Base-by-base conservation (phyloP, 371 early-diverging fungal genomes). In the Syncephalastrum contaminatum region DNA sequence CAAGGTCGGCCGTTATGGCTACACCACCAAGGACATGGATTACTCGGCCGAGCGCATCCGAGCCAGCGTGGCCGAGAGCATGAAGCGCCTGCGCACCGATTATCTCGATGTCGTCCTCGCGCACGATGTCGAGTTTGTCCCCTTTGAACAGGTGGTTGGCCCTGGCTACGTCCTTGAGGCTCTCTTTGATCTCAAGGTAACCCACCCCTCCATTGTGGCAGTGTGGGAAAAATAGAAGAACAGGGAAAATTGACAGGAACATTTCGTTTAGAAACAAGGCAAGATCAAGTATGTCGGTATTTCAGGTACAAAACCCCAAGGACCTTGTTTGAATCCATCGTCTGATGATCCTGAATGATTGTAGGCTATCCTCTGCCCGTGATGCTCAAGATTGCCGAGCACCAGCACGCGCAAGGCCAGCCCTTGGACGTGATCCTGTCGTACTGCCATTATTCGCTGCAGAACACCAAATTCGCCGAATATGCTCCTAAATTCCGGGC, bases 81-180 rank as follows among this genome's bases (percentile, higher is more conserved):
- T 88, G 76, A 63, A 53, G 22, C 68, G 88, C 24, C 58, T 92
- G 50, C 70, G 82, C 22, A 88, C 88, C 0, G 76, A 81, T 50
- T 90, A 92, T 59, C 57, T 92, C n/a, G 90, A 92, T 55, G 66
- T 86, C 51, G 92, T 90, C 1, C 79, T 80, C 51, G 85, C 85
- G 40, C 90, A 92, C 53, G 92, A 90, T 62, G 88, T 90, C n/a
- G 92, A 92, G 63, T 92, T 92, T 84, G 89, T 89, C 3, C 66
- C 69, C 3, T 70, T 81, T 19, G 67, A 80, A 5, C 59, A 79
- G 3, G 78, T 86, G 0, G 75, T 75, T 15, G 79, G 73, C 14
- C 72, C 82, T n/a, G 69, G 77, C 25, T 69, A 73, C n/a, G 85
- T 89, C 4, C 72, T 90, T 21, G 76, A 79, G 16, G 81, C 79